Percentiles rank a stretch among this genome's conserved stretches.
Conservation (phyloP, 495 filamentous ascomycete species). For the Annulohypoxylon nitens region DNA sequence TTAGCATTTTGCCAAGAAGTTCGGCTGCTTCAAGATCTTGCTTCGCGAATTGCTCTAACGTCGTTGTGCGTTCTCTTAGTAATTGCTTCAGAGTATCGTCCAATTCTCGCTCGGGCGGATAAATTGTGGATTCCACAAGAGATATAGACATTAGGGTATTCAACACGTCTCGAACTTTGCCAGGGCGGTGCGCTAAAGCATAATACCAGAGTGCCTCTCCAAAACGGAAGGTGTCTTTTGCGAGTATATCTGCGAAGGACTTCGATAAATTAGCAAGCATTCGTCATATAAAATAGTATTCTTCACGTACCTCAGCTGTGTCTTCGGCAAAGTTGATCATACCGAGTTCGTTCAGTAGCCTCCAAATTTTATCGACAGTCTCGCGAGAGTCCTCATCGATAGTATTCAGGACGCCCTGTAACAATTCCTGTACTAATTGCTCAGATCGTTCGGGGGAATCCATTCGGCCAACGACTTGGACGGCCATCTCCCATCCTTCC, state of each 20-base stretch:
- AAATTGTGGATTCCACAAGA: constrained; percentile 83
- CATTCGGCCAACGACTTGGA: constrained; percentile 80
- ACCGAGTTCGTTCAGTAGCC: constrained; percentile 75
- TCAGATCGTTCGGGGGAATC: constrained; percentile 73
- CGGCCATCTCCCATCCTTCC: constrained; percentile 88
- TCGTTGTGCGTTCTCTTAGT: constrained; percentile 73
- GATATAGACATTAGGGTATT: constrained; percentile 89
- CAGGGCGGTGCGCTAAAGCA: constrained; percentile 77
- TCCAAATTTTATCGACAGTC: constrained; percentile 81
- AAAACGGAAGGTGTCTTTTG: constrained; percentile 75
- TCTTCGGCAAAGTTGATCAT: constrained; percentile 77
- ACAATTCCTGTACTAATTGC: constrained; percentile 69
- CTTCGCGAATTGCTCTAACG: constrained; percentile 72
- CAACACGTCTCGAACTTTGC: constrained; percentile 83
- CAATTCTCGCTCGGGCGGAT: constrained; percentile 74
- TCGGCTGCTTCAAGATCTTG: constrained; percentile 81
- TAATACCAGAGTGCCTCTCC: constrained; percentile 88
- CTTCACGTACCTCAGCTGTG: constrained; percentile 76
- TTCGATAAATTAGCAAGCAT: constrained; percentile 56
- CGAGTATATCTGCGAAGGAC: constrained; percentile 81
- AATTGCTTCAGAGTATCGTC: constrained; percentile 75
- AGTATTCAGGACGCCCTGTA: constrained; percentile 70
- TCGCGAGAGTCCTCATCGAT: constrained; percentile 73
- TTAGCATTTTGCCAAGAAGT: constrained; percentile 84
- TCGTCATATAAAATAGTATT: constrained; percentile 15